Evolutionary conservation across 1,284 basidiomycete genomes (phyloP).

Genomic region (Psilocybe mexicana): DNA sequence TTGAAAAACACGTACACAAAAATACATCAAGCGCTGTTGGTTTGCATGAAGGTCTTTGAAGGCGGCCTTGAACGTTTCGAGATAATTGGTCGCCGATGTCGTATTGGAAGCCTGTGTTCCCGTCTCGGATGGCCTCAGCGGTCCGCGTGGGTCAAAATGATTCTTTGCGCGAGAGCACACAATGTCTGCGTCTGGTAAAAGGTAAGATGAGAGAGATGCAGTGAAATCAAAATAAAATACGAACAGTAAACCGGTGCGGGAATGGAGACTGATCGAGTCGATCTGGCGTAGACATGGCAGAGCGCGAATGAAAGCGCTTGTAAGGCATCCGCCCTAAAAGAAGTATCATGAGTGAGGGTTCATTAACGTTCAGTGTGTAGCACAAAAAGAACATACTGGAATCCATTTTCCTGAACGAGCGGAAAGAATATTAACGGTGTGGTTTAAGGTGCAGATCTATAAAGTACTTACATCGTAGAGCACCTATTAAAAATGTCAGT

Average conservation of each 20-base stretch:
- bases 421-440: neutral
- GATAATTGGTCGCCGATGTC: conserved; percentile 23
- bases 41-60: conserved; percentile 51
- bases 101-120: conserved; percentile 41
- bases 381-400: conserved; percentile 24
- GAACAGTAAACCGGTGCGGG: conserved; percentile 82
- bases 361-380: neutral
- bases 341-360: neutral
- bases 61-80: conserved; percentile 46
- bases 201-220: conserved; percentile 1
- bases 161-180: conserved; percentile 75
- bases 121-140: conserved; percentile 51
- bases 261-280: conserved; percentile 81
- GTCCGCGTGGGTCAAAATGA: conserved; percentile 62
- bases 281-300: conserved; percentile 79
- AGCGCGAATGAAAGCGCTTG: conserved; percentile 73
- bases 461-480: conserved; percentile 36
- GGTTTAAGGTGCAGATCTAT: neutral
- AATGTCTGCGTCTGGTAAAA: conserved; percentile 69
- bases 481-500: conserved; percentile 25
- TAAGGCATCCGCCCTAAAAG: conserved; percentile 55
- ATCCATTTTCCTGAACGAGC: conserved; percentile 25
- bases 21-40: conserved; percentile 52
- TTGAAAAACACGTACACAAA: neutral
- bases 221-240: conserved; percentile 23